These are phyloP conservation scores for Populus davidiana DNA, from an alignment of 345 rosid genomes.

Conservation along the genomic window DNA sequence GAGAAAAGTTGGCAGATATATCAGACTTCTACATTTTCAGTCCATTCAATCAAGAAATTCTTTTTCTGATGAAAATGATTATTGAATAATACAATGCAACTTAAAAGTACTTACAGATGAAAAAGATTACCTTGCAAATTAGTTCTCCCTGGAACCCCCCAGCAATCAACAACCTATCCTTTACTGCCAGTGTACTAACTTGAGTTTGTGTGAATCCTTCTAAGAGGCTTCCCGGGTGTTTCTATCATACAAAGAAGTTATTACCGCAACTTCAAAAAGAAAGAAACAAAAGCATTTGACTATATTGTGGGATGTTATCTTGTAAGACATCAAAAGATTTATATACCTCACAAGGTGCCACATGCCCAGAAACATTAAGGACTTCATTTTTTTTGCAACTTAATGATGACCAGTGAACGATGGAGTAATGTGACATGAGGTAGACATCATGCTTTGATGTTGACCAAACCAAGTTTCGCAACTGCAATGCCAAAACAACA, in stretches of 20 bases:
- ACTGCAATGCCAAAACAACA: constrained; percentile 28
- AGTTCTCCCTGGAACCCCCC: constrained; percentile 67
- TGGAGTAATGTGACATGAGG: constrained; percentile 54
- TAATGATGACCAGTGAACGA: constrained; percentile 58
- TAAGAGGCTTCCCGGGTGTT: constrained; percentile 54
- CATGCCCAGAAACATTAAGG: constrained; percentile 56
- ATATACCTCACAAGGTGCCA: constrained; percentile 48
- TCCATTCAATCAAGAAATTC: not conserved
- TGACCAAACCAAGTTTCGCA: constrained; percentile 60
- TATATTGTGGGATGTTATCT: not conserved
- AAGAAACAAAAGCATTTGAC: not conserved
- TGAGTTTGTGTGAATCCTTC: constrained; percentile 60
- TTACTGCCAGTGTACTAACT: constrained; percentile 56
- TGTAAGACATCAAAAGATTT: not conserved
- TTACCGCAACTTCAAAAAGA: not conserved
- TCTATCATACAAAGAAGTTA: constrained; percentile 24
- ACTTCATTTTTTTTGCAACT: constrained; percentile 49
- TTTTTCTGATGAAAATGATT: not conserved
- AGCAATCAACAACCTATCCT: constrained; percentile 51
- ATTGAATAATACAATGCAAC: not conserved
- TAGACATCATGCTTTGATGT: constrained; percentile 59
- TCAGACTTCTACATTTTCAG: no score
- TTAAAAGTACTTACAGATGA: not conserved
- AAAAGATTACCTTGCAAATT: constrained; percentile 44
- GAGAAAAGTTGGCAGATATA: no score